Evolutionary conservation across 495 filamentous ascomycete species (phyloP).

Genomic region (Parathielavia appendiculata): DNA sequence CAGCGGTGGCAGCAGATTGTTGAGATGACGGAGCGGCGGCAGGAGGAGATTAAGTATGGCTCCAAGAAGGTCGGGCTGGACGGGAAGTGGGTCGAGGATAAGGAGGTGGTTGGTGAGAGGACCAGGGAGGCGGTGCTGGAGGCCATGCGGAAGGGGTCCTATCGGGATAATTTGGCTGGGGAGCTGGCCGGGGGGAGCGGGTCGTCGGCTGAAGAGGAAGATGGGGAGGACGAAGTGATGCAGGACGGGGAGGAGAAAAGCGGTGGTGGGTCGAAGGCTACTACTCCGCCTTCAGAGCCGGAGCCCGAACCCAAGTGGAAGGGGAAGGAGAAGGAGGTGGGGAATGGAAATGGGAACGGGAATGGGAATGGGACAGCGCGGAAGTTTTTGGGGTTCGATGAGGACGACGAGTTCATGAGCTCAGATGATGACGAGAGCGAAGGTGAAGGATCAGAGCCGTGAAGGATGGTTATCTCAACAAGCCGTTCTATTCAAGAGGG

Average conservation of each 20-base stretch:
- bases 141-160: slow-evolving; percentile 65
- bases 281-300: slow-evolving; percentile 34
- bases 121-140: slow-evolving; percentile 75
- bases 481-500: background rate
- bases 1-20: slow-evolving; percentile 81
- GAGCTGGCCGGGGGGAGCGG: slow-evolving; percentile 17
- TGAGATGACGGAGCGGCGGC: slow-evolving; percentile 69
- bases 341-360: slow-evolving; percentile 20
- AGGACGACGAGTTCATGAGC: slow-evolving; percentile 87
- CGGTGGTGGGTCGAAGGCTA: slow-evolving; percentile 34
- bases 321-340: slow-evolving; percentile 10
- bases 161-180: slow-evolving; percentile 43
- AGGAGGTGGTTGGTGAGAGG: slow-evolving; percentile 76
- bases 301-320: slow-evolving; percentile 19
- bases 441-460: slow-evolving; percentile 26
- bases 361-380: slow-evolving; percentile 38
- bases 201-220: slow-evolving; percentile 27
- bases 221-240: slow-evolving; percentile 32
- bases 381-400: slow-evolving; percentile 80
- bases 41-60: slow-evolving; percentile 71
- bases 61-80: slow-evolving; percentile 63
- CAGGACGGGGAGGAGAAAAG: slow-evolving; percentile 37
- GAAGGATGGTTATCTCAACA: background rate
- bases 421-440: slow-evolving; percentile 61
- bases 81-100: slow-evolving; percentile 89